These are phyloP conservation scores for Coemansia aciculifera DNA, from an alignment of 192 early-diverging fungal species.

Conservation along the genomic window DNA sequence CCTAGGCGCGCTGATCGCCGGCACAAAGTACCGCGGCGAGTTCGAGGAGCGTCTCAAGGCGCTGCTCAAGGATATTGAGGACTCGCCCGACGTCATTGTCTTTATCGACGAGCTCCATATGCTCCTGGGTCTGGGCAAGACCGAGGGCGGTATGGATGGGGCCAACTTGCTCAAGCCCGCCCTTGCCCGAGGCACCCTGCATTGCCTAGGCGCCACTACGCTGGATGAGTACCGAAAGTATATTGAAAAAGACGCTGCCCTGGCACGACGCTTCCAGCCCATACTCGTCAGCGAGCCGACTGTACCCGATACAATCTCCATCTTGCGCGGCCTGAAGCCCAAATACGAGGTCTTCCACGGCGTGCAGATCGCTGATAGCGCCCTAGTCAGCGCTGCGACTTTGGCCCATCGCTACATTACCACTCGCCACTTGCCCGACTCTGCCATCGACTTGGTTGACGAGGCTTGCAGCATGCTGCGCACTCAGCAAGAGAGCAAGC, in stretches of 20 bases:
- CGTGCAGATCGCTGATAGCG: constrained; percentile 73
- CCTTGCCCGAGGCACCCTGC: constrained; percentile 69
- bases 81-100: constrained; percentile 71
- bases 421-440: constrained; percentile 73
- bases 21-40: constrained; percentile 67
- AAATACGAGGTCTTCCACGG: constrained; percentile 80
- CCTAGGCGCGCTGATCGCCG: constrained; percentile 61
- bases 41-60: constrained; percentile 81
- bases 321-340: constrained; percentile 75
- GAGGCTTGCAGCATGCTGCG: constrained; percentile 79
- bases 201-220: constrained; percentile 78
- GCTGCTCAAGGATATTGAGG: constrained; percentile 69
- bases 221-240: constrained; percentile 77
- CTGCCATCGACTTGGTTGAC: constrained; percentile 80
- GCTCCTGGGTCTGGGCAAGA: constrained; percentile 71
- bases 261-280: constrained; percentile 77
- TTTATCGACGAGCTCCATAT: constrained; percentile 83
- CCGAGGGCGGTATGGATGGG: constrained; percentile 77
- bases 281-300: constrained; percentile 71
- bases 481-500: constrained; percentile 77
- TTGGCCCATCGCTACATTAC: constrained; percentile 76
- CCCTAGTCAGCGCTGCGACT: constrained; percentile 69
- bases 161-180: constrained; percentile 82
- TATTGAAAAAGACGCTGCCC: constrained; percentile 73
- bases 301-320: constrained; percentile 72